Base-by-base conservation (phyloP, 2,329 filamentous ascomycete genomes). In the Annulohypoxylon truncatum region DNA sequence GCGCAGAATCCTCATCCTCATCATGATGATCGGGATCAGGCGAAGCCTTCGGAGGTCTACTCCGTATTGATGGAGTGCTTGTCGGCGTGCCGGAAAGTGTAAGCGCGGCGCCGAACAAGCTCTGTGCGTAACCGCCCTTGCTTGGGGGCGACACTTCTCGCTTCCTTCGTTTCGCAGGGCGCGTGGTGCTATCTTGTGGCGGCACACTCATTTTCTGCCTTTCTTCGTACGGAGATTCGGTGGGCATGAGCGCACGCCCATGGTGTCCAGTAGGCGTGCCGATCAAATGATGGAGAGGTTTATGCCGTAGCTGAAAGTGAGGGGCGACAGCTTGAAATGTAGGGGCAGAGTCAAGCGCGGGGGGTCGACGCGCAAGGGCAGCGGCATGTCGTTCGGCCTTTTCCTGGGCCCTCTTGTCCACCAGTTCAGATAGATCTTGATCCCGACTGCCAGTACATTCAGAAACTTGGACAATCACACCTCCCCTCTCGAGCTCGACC, bases 391-490 rank as follows among this genome's bases (percentile, higher is more conserved):
- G 77, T 66, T 82, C 79, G 59, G 82, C 84, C 40, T 82, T 86
- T 61, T 89, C 84, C 71, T 86, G 89, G 8, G 82, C 81, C 61
- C 87, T 87, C 78, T 91, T 94, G 67, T 92, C 90, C 47, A 96
- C 80, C 26, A 97, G 78, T 26, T 90, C 89, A 0, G 91, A 89
- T 24, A 97, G 77, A 73, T 97, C 93, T 53, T 95, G 94, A 71
- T 95, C 86, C 1, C 86, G 89, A 31, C 84, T 86, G 6, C 90
- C 92, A n/a, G 92, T 82, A 38, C 85, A 87, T 61, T 97, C 93
- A 22, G 87, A 87, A 1, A 97, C 92, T 78, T 97, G 89, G 9
- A 97, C 91, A 62, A 96, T 84, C 26, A 92, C 86, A 1, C 88
- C 88, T 50, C 90, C 90, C 52, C 89, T 87, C 71, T 97, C 93